phyloP scores from a whole-genome alignment of 2,329 filamentous ascomycete species.

The Thyridium curvatum region DNA sequence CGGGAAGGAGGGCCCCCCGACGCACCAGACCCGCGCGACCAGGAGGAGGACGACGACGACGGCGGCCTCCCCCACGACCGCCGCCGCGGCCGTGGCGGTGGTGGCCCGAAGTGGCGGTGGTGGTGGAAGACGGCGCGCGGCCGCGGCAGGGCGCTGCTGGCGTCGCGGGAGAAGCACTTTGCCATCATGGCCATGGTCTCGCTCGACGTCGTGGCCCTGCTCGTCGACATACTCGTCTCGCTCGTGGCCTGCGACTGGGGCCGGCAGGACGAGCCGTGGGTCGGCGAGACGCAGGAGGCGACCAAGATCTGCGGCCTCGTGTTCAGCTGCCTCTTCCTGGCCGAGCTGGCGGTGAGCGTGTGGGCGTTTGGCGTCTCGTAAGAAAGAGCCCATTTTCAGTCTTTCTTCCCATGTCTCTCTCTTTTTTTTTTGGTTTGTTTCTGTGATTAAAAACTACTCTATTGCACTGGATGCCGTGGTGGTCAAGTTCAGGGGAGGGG shows the following conservation, averaged over 20 bases:
- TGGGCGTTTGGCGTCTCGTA: slow-evolving; percentile 26
- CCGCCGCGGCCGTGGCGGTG: too few species aligned
- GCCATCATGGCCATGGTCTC: slow-evolving; percentile 34
- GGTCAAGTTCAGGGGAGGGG: too few species aligned
- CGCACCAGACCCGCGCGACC: slow-evolving; percentile 1
- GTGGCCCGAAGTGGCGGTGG: too few species aligned
- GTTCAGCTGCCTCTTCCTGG: slow-evolving; percentile 59
- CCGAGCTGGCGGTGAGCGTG: slow-evolving; percentile 47
- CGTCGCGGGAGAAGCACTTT: slow-evolving; percentile 34
- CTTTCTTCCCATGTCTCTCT: background rate
- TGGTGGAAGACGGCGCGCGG: background rate
- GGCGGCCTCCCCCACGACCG: too few species aligned
- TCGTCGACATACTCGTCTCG: slow-evolving; percentile 41
- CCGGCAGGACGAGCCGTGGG: slow-evolving; percentile 32
- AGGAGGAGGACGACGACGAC: slow-evolving; percentile 7
- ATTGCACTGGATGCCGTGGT: too few species aligned
- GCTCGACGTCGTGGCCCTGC: slow-evolving; percentile 36
- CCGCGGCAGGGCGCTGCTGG: slow-evolving; percentile 3
- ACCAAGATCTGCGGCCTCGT: slow-evolving; percentile 48
- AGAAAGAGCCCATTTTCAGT: too few species aligned
- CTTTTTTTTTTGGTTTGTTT: background rate
- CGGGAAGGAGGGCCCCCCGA: slow-evolving; percentile 4
- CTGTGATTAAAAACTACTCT: too few species aligned
- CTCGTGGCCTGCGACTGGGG: slow-evolving; percentile 41
- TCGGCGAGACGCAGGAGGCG: slow-evolving; percentile 22